phyloP scores from a whole-genome alignment of 176 grass and related monocot species.

The Carex parvula region DNA sequence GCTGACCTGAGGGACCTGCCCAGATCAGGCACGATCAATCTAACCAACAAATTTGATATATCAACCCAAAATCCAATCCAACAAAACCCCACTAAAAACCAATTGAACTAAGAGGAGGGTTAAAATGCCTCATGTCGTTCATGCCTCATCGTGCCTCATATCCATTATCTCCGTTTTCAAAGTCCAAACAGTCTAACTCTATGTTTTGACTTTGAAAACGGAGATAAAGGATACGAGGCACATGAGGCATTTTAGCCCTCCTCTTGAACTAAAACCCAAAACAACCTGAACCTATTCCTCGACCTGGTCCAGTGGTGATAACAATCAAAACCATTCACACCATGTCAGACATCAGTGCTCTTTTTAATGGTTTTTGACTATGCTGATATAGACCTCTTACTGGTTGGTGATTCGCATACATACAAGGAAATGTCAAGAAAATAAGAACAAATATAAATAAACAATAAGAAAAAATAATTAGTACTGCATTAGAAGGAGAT shows the following conservation, averaged over 20 bases:
- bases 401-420: neutral
- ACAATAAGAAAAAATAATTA: neutral
- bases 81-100: neutral
- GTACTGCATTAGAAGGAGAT: conserved; percentile 89
- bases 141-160: no score
- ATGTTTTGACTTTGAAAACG: no score
- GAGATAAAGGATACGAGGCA: no score
- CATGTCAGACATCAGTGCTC: neutral
- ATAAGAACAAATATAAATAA: conserved; percentile 12
- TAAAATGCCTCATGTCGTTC: no score
- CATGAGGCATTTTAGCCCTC: no score
- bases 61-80: neutral
- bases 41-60: conserved; percentile 4
- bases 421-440: neutral
- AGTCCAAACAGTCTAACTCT: no score
- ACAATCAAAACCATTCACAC: neutral
- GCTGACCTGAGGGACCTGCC: neutral
- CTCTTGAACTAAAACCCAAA: neutral
- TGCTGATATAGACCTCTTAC: neutral
- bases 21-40: neutral
- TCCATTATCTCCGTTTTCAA: no score
- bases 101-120: neutral
- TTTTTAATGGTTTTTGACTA: neutral
- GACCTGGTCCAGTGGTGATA: neutral
- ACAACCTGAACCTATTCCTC: neutral